Conservation (phyloP, 306 rosid species). For the Prunus fruticosa region DNA sequence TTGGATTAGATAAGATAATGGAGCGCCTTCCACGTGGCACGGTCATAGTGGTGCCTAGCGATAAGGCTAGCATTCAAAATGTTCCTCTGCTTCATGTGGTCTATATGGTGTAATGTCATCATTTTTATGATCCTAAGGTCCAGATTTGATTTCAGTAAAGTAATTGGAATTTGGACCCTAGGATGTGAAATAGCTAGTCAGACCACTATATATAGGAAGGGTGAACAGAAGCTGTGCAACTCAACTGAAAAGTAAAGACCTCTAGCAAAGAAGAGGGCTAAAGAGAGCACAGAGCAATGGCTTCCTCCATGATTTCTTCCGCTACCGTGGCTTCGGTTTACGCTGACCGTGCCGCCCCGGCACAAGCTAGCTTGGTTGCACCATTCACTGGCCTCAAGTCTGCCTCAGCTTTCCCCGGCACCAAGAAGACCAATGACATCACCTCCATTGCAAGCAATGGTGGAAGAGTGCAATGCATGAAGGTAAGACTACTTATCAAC, state of each 20-base stretch:
- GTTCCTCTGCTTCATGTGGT: constrained; percentile 7
- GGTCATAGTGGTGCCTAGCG: background rate
- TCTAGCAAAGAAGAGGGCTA: background rate
- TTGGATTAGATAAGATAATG: constrained; percentile 10
- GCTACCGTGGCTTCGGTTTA: constrained; percentile 39
- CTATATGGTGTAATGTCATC: background rate
- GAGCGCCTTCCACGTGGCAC: constrained; percentile 8
- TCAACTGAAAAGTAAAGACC: background rate
- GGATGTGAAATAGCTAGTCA: background rate
- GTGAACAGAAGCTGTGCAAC: background rate
- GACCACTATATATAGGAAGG: constrained; percentile 7
- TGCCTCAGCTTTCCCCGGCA: constrained; percentile 43
- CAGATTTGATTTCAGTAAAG: background rate
- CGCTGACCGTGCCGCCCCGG: constrained; percentile 36
- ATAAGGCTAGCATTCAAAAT: constrained; percentile 8
- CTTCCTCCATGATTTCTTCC: constrained; percentile 58
- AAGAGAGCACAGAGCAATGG: constrained; percentile 34
- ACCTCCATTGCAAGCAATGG: constrained; percentile 65
- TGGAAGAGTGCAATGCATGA: constrained; percentile 63
- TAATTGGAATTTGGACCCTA: background rate
- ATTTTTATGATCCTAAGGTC: background rate
- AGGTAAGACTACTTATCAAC: constrained; percentile 27
- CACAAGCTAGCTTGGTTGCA: constrained; percentile 50
- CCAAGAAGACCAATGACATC: constrained; percentile 54
- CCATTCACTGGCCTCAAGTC: constrained; percentile 71